Evolutionary conservation across 2,329 filamentous ascomycete species (phyloP), one percentile per base, ranked within the genome.

Genomic region (Alternaria consortialis): DNA sequence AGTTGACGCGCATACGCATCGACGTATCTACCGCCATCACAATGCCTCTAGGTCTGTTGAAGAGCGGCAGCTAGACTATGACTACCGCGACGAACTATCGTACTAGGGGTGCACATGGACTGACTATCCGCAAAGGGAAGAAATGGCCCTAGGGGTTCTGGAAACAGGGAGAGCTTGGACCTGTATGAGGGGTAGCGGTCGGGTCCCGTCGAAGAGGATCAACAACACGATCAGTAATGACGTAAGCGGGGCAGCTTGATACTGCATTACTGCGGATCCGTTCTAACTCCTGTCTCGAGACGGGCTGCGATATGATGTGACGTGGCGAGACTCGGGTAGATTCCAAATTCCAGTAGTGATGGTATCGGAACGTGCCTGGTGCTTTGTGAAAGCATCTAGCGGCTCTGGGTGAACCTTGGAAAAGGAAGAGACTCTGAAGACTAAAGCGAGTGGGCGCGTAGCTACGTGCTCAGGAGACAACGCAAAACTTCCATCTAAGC

Each of bases 191-290:
- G 46, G 46, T 50, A 50, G n/a, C 13, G 8, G 13, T 3, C 15
- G 13, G 27, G 12, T 20, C 6, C 2, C 3, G 46, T 37, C 13
- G 25, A 5, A 2, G 23, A 13, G 23, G 32, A 27, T 36, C 32
- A 50, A 50, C 31, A 50, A 12, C 32, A 20, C 5, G 46, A 32
- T 15, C 20, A 7, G 32, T 5, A 36, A 27, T 37, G 46, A 50
- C 32, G 46, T 50, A 50, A 50, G 31, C 32, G 46, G 46, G 46
- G 46, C 46, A 37, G 46, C 46, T 25, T 13, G 46, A 50, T n/a
- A 20, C 5, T 17, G 20, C 32, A 27, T 50, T 29, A 5, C 17
- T 44, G 25, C 42, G 25, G 42, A 44, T 44, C 23, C 25, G 25
- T 3, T 12, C 7, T 3, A 13, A 25, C 5, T 6, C 40, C 6